Evolutionary conservation across 371 early-diverging fungal genomes (phyloP), one percentile per base, ranked within the genome.

Genomic region (Fennellomyces sp.): DNA sequence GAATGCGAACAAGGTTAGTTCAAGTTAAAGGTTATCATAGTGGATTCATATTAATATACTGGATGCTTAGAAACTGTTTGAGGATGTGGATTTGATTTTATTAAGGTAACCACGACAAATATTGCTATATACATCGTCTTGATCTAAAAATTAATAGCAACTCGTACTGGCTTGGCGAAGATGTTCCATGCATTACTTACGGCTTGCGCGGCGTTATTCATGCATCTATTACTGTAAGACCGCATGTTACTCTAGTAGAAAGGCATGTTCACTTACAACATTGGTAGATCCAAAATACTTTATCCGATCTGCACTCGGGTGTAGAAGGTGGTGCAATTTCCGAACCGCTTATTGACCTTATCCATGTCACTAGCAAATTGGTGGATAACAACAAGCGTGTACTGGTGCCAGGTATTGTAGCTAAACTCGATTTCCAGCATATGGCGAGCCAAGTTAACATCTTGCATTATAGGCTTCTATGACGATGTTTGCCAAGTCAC

Each of bases 291-390:
- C 75, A 72, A 56, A 84, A 87, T 59, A 66, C 81, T 15, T 65
- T 82, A 17, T 73, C 82, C 11, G 93, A 94, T 55, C 71, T 90
- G 12, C 94, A 94, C 70, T 90, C 94, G 17, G 94, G 94, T 26
- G 91, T 94, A 6, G 89, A 90, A 70, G 94, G 94, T 52, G 94
- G 94, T n/a, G 89, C 90, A 1, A 85, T 89, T 19, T 86, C 82
- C 10, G 92, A 94, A 51, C 94, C 94, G 15, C 65, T 94, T 59
- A 80, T 88, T 25, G 89, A 90, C 56, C 64, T 94, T 70, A 76
- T 92, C 26, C 85, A 90, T 52, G 73, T 92, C 0, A 67, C 93
- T 2, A 65, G 88, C 8, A 75, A 77, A 39, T 66, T 92, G 30
- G 75, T 83, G n/a, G 81, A 83, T 38, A 70, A 73, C 3, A 73